Percentiles rank a stretch among this genome's conserved stretches.
These are phyloP conservation scores for Wickerhamiella spandovensis DNA, from an alignment of 805 yeast species.

Conservation along the genomic window DNA sequence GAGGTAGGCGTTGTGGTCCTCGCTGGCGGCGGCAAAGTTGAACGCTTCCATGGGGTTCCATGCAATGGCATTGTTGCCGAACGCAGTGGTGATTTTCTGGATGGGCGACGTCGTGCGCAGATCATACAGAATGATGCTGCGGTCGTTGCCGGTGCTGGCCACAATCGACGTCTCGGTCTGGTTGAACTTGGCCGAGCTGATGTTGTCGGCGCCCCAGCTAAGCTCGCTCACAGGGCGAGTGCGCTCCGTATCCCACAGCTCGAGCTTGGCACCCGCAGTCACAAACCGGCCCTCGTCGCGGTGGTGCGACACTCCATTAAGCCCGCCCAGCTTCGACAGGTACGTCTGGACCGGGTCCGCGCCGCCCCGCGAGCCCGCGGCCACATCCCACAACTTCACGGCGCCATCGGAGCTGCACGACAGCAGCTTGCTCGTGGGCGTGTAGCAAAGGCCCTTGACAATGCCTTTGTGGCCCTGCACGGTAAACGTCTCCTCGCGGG, in stretches of 20 bases:
- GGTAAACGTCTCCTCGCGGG: slow-evolving; percentile 59
- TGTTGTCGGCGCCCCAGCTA: slow-evolving; percentile 95
- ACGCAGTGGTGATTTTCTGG: slow-evolving; percentile 70
- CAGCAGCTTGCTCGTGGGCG: slow-evolving; percentile 48
- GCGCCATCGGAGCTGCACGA: slow-evolving; percentile 89
- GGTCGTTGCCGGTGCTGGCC: slow-evolving; percentile 77
- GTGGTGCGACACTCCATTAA: slow-evolving; percentile 79
- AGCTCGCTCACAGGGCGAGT: slow-evolving; percentile 63
- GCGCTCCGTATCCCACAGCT: slow-evolving; percentile 83
- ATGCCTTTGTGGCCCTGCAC: slow-evolving; percentile 85
- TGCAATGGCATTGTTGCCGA: slow-evolving; percentile 73
- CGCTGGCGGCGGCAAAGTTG: slow-evolving; percentile 81
- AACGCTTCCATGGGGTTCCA: slow-evolving; percentile 99
- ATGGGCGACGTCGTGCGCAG: slow-evolving; percentile 82
- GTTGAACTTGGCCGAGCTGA: slow-evolving; percentile 71
- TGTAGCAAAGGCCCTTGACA: slow-evolving; percentile 72
- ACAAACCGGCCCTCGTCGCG: slow-evolving; percentile 59
- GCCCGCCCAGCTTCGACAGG: slow-evolving; percentile 62
- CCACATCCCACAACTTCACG: slow-evolving; percentile 77
- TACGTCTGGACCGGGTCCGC: slow-evolving; percentile 63
- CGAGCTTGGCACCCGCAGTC: slow-evolving; percentile 82
- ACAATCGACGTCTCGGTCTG: slow-evolving; percentile 77
- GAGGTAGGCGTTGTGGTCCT: slow-evolving; percentile 85
- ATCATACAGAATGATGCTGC: slow-evolving; percentile 82
- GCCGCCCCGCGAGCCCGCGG: slow-evolving; percentile 22